Base-by-base conservation (phyloP, 1,284 basidiomycete genomes). In the Marasmius oreades region DNA sequence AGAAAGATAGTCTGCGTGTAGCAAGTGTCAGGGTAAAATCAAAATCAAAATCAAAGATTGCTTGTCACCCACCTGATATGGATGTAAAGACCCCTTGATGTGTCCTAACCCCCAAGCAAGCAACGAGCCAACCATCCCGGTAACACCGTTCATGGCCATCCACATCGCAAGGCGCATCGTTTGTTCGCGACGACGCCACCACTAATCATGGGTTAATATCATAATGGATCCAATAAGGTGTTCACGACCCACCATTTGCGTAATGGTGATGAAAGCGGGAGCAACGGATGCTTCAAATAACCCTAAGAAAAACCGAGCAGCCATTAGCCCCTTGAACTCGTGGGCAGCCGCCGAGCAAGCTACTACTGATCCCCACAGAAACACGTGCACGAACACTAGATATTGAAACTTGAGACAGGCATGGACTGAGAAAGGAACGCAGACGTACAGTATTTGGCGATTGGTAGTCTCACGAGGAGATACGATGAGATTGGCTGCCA, bases 401-500 rank as follows among this genome's bases (percentile, higher is more conserved):
- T 23, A n/a, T 39, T 26, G 18, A 50, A 44, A 42, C 57, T 46
- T 58, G 28, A 37, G 14, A 11, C 10, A 24, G n/a, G 33, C 34
- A 22, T 5, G 1, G 36, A 20, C 18, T 4, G 31, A 28, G 22
- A 22, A 20, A 23, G 12, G 26, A n/a, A n/a, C 22, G 22, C 24
- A 26, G 1, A 64, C 67, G 36, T 56, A 70, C 74, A 57, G 52
- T 73, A 77, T 61, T 76, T 77, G 4, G 72, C 73, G 22, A 78
- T 67, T 1, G 75, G 77, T 23, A 78, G 63, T 52, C 66, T 67
- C 52, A 79, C 76, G 5, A 79, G 67, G 3, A 76, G 62, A 59
- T 72, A 77, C 0, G 76, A 75, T 10, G 77, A 76, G 4, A 74
- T 59, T 3, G 75, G 75, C 59, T 79, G 77, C 70, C 74, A 77